Conservation (phyloP, 2,329 filamentous ascomycete species). For the Fusarium proliferatum region DNA sequence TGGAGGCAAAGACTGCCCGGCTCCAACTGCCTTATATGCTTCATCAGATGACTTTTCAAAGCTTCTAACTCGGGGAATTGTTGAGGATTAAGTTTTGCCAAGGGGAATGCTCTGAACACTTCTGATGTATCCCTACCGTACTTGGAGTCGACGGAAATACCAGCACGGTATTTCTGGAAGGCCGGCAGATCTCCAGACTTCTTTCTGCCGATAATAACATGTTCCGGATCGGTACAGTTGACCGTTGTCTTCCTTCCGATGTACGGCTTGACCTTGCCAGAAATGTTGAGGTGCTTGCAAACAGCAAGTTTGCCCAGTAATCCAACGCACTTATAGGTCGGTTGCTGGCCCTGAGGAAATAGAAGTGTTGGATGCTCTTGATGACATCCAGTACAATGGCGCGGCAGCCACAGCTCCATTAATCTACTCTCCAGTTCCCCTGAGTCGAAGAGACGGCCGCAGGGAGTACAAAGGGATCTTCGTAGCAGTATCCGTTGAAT, state of each 20-base stretch:
- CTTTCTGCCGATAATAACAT: background rate
- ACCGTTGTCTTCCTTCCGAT: fast-evolving
- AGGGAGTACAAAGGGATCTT: background rate
- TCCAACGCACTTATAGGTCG: background rate
- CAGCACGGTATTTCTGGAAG: fast-evolving
- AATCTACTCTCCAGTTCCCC: background rate
- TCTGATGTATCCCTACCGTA: fast-evolving
- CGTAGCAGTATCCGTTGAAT: background rate
- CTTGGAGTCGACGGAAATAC: background rate
- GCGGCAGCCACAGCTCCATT: background rate
- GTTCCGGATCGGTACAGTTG: background rate
- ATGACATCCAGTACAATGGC: background rate
- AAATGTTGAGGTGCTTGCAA: background rate
- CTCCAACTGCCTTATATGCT: background rate
- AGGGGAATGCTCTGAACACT: background rate
- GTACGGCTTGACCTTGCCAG: background rate
- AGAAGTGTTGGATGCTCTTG: background rate
- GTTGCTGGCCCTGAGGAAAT: background rate
- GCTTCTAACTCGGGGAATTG: background rate
- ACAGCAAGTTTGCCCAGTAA: background rate
- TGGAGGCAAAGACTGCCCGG: background rate
- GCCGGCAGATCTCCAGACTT: background rate
- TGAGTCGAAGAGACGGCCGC: background rate
- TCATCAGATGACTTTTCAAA: background rate
- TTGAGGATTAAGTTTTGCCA: background rate